Percentiles rank a stretch among this genome's conserved stretches.
These are phyloP conservation scores for Elsinoe australis DNA, from an alignment of 2,329 filamentous ascomycete species.

Conservation along the genomic window DNA sequence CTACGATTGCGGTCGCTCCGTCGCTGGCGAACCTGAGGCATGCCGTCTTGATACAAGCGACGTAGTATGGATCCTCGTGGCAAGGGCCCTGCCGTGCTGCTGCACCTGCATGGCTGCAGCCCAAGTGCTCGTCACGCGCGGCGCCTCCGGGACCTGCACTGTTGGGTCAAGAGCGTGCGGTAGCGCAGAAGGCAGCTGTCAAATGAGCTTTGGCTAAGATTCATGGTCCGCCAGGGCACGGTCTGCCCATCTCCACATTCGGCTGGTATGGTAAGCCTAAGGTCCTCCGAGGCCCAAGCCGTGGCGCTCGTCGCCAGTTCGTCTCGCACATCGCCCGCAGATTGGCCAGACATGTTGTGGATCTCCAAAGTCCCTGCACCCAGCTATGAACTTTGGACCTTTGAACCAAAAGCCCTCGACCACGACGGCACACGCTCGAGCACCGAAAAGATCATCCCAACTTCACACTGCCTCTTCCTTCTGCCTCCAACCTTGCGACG, in stretches of 20 bases:
- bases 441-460: slow-evolving; percentile 5
- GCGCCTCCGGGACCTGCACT: slow-evolving; percentile 14
- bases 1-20: too few species aligned
- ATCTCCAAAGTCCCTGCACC: too few species aligned
- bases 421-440: not conserved
- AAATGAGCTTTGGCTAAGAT: not conserved
- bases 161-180: slow-evolving; percentile 14
- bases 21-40: too few species aligned
- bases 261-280: slow-evolving; percentile 16
- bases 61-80: not conserved
- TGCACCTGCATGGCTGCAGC: slow-evolving; percentile 1
- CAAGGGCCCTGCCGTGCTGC: not conserved
- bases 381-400: too few species aligned
- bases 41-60: too few species aligned
- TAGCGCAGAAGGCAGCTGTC: slow-evolving; percentile 1
- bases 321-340: not conserved
- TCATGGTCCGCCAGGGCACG: slow-evolving; percentile 8
- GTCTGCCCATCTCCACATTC: slow-evolving; percentile 13
- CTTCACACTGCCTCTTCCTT: slow-evolving; percentile 11
- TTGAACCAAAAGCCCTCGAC: not conserved
- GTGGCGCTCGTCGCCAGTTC: slow-evolving; percentile 14
- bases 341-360: slow-evolving; percentile 1
- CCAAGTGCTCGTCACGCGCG: slow-evolving; percentile 13
- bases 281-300: slow-evolving; percentile 13
- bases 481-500: slow-evolving; percentile 1